Base-by-base conservation (phyloP, 106 monocot species). In the Dioscorea dumetorum region DNA sequence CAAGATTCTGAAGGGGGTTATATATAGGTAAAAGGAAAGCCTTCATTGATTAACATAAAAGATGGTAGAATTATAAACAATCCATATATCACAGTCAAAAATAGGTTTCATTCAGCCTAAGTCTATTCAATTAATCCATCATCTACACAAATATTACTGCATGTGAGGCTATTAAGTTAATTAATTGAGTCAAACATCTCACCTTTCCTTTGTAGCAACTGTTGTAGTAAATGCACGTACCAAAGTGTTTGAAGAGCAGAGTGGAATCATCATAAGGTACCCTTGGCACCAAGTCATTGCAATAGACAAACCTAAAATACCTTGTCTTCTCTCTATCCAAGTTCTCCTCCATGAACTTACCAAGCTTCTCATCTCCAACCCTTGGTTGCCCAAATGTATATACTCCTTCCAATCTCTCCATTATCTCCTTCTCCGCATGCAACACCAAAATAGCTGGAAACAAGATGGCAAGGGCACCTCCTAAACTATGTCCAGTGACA, bases 301-400 rank as follows among this genome's bases (percentile, higher is more conserved):
- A 71, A 62, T 94, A 94, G 4, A 94, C 94, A 35, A 77, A 76
- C 53, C 94, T 61, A n/a, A 70, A 73, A 61, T 94, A 90, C 63
- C 69, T 80, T 50, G 0, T 14, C 57, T 4, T 19, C 4, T 33
- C 12, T 3, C 12, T 19, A 7, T 53, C 28, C 2, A 84, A 54
- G 10, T 54, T 22, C 21, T 54, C 31, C 63, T 69, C 73, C 14
- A 68, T 75, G 65, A 79, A 87, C 53, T 62, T 59, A 13, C 74
- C 94, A 18, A 94, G 73, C 64, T 70, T 50, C 35, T 2, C 58
- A 57, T 95, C 78, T 11, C 94, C 94, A 0, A 95, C 94, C 58
- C 94, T 78, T 0, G 94, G 94, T 79, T 95, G 94, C 22, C 94
- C 91, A 57, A 78, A 91, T 3, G 94, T 95, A 63, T 91, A 88